Conservation (phyloP, 1,139 yeast genomes). For the Yamadazyma siamensis region DNA sequence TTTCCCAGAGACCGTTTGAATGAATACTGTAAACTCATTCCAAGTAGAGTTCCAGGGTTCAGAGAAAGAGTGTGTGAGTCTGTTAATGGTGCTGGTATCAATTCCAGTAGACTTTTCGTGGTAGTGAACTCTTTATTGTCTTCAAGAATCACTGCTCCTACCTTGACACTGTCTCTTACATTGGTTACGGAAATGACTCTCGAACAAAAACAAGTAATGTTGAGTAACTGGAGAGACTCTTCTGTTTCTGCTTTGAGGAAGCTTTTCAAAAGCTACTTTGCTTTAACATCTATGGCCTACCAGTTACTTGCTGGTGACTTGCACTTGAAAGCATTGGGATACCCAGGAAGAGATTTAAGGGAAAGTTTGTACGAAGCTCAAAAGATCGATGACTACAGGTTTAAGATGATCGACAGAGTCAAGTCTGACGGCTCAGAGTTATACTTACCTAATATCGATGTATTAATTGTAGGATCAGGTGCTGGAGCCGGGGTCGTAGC, state of each 20-base stretch:
- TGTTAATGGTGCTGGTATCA: constrained; percentile 16
- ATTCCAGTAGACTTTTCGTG: constrained; percentile 21
- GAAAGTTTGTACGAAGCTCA: constrained; percentile 27
- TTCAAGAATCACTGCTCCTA: constrained; percentile 33
- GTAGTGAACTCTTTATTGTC: constrained; percentile 25
- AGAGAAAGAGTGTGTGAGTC: constrained; percentile 16
- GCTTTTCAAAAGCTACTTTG: constrained; percentile 23
- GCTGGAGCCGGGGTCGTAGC: constrained; percentile 60
- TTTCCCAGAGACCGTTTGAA: constrained; percentile 30
- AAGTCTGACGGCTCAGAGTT: constrained; percentile 27
- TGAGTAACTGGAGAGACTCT: constrained; percentile 39
- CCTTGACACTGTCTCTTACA: constrained; percentile 32
- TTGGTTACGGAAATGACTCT: constrained; percentile 36
- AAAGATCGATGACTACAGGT: constrained; percentile 23
- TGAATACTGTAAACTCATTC: constrained; percentile 29
- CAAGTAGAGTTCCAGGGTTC: constrained; percentile 30
- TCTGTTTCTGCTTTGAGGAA: constrained; percentile 27
- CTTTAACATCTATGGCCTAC: constrained; percentile 24
- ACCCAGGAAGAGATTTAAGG: constrained; percentile 31
- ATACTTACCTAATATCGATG: constrained; percentile 40
- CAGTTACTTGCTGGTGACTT: constrained; percentile 27
- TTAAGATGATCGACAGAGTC: constrained; percentile 33
- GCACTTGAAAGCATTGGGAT: constrained; percentile 34
- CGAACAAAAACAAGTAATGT: constrained; percentile 25
- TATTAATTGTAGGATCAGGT: constrained; percentile 55